Percentiles rank a stretch among this genome's conserved stretches.
Conservation (phyloP, 345 rosid genomes). For the Syzygium grande region DNA sequence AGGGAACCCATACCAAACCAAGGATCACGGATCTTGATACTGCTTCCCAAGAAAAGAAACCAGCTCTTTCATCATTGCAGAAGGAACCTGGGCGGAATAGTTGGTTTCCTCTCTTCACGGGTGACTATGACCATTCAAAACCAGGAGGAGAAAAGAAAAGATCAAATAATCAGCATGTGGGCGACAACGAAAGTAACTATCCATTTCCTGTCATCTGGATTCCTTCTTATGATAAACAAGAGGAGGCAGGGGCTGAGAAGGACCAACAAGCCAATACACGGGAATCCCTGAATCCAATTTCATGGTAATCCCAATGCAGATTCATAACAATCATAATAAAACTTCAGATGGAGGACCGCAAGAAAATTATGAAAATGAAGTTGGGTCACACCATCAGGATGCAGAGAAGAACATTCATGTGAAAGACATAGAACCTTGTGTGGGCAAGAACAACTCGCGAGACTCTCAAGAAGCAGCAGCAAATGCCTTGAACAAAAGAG, state of each 20-base stretch:
- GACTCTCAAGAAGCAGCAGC: not conserved
- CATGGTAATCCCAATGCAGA: conserved; percentile 1
- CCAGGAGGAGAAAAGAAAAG: conserved; percentile 16
- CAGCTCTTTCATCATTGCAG: conserved; percentile 10
- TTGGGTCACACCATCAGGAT: conserved; percentile 5
- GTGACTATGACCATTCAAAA: conserved; percentile 10
- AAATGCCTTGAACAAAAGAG: conserved; percentile 1
- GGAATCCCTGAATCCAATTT: not conserved
- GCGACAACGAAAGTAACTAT: conserved; percentile 10
- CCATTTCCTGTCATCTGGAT: conserved; percentile 44
- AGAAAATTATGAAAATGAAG: not conserved
- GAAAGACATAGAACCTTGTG: not conserved
- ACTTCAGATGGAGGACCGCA: not conserved
- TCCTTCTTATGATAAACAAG: conserved; percentile 24
- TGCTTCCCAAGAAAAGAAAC: not conserved
- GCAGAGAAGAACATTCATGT: conserved; percentile 12
- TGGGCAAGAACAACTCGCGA: conserved; percentile 5
- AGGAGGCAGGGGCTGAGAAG: conserved; percentile 1
- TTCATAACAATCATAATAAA: not conserved
- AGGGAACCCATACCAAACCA: conserved; percentile 4
- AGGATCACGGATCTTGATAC: conserved; percentile 1
- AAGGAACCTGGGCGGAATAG: conserved; percentile 21
- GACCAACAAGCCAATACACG: not conserved
- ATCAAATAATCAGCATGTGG: conserved; percentile 4
- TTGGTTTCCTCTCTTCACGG: conserved; percentile 29